Percentiles rank a stretch among this genome's conserved stretches.
These are phyloP conservation scores for Xylaria sp. DNA, from an alignment of 2,329 filamentous ascomycete genomes.

Conservation along the genomic window DNA sequence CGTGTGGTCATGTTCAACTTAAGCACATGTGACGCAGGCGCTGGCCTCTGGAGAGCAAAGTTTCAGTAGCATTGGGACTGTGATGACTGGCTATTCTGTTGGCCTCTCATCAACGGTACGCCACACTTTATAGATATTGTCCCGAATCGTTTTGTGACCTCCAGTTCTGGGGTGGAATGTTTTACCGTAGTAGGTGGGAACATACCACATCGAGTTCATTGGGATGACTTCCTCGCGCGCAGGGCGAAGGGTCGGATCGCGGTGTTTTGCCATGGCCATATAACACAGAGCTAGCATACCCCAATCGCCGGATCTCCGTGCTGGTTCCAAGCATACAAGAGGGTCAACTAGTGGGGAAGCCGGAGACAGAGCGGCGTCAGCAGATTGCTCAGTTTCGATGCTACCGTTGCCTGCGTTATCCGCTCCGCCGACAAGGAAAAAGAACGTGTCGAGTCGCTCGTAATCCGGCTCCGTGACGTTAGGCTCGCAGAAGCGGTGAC, in stretches of 20 bases:
- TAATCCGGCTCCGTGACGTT: conserved; percentile 52
- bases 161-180: conserved; percentile 51
- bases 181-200: conserved; percentile 54
- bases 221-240: conserved; percentile 36
- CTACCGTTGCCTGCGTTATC: conserved; percentile 47
- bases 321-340: conserved; percentile 43
- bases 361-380: conserved; percentile 34
- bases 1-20: too few species aligned
- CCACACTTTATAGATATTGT: conserved; percentile 45
- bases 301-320: conserved; percentile 49
- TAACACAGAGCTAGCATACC: conserved; percentile 50
- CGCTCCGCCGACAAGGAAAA: conserved; percentile 53
- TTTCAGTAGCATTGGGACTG: too few species aligned
- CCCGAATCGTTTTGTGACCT: conserved; percentile 47
- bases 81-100: neutral
- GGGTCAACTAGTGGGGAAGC: conserved; percentile 47
- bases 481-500: conserved; percentile 52
- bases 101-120: conserved; percentile 20
- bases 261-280: conserved; percentile 49
- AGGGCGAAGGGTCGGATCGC: conserved; percentile 44
- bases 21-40: neutral
- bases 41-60: neutral
- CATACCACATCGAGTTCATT: conserved; percentile 51
- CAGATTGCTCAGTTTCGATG: conserved; percentile 20
- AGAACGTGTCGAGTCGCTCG: conserved; percentile 51